Evolutionary conservation across 768 basidiomycete genomes (phyloP).

Genomic region (Kwoniella heveanensis): DNA sequence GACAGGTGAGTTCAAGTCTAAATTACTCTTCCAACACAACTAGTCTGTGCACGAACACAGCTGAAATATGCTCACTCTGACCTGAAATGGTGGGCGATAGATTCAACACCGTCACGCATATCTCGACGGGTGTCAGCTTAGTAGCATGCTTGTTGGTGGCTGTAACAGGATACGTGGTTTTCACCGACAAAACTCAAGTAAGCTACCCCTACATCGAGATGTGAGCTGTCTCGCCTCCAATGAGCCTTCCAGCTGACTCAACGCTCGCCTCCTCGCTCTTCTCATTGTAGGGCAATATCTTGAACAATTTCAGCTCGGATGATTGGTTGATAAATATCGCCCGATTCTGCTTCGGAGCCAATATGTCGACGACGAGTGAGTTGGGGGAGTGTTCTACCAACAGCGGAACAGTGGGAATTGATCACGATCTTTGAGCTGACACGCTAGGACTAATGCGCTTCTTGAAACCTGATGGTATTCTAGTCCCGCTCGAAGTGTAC

Average conservation of each 20-base stretch:
- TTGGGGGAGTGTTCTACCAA: too few species aligned
- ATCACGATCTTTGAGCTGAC: too few species aligned
- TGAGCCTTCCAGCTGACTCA: neutral
- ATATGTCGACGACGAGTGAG: conserved; percentile 89
- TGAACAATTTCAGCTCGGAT: conserved; percentile 87
- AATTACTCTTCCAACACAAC: too few species aligned
- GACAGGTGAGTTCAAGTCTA: conserved; percentile 74
- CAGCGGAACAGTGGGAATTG: too few species aligned
- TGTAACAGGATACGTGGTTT: conserved; percentile 80
- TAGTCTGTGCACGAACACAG: too few species aligned
- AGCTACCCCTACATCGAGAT: conserved; percentile 1
- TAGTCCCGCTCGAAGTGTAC: conserved; percentile 85
- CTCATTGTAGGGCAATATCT: conserved; percentile 76
- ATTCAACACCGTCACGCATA: conserved; percentile 87
- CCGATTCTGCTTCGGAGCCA: conserved; percentile 87
- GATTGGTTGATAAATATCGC: conserved; percentile 94
- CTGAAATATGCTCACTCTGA: too few species aligned
- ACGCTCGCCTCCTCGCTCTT: conserved; percentile 39
- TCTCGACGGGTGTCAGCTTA: conserved; percentile 81
- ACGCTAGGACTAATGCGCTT: too few species aligned
- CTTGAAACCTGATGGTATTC: neutral
- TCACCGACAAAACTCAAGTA: conserved; percentile 71
- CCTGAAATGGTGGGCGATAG: conserved; percentile 27
- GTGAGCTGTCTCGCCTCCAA: too few species aligned
- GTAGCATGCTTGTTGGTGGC: conserved; percentile 82